phyloP scores from a whole-genome alignment of 2,329 filamentous ascomycete species.

The Neopestalotiopsis sp. region DNA sequence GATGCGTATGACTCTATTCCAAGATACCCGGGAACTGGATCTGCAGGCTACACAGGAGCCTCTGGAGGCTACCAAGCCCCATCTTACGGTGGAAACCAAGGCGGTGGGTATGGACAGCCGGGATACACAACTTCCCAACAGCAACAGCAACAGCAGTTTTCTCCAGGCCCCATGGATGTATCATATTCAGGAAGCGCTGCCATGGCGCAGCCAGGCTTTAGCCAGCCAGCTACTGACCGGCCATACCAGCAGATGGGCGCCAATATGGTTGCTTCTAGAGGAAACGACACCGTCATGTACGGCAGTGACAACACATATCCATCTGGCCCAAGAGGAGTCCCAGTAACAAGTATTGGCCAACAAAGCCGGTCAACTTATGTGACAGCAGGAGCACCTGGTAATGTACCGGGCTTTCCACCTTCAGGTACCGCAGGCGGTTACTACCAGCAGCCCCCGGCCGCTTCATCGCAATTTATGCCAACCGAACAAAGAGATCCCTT shows the following conservation, averaged over 20 bases:
- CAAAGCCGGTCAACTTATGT: constrained; percentile 35
- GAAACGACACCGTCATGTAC: constrained; percentile 27
- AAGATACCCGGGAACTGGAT: constrained; percentile 57
- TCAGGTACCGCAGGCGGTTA: constrained; percentile 32
- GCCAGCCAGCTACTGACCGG: constrained; percentile 32
- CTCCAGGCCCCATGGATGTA: constrained; percentile 30
- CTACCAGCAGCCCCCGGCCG: constrained; percentile 38
- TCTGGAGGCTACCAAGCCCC: constrained; percentile 40
- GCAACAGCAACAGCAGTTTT: constrained; percentile 28
- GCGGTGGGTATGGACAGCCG: constrained; percentile 34
- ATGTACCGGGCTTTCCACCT: constrained; percentile 32
- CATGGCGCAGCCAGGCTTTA: constrained; percentile 32
- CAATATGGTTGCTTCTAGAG: constrained; percentile 26
- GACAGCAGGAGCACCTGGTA: constrained; percentile 33
- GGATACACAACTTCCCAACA: constrained; percentile 32
- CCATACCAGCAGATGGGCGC: constrained; percentile 36
- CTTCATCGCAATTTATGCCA: constrained; percentile 40
- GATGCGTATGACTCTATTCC: constrained; percentile 48
- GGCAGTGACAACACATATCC: constrained; percentile 31
- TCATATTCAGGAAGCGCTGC: constrained; percentile 29
- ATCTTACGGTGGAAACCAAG: constrained; percentile 34
- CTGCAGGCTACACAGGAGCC: constrained; percentile 54
- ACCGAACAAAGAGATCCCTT: constrained; percentile 57
- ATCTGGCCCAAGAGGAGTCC: constrained; percentile 26
- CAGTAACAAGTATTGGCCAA: constrained; percentile 35